Conservation (phyloP, 768 basidiomycete species). For the Pholiota conissans region DNA sequence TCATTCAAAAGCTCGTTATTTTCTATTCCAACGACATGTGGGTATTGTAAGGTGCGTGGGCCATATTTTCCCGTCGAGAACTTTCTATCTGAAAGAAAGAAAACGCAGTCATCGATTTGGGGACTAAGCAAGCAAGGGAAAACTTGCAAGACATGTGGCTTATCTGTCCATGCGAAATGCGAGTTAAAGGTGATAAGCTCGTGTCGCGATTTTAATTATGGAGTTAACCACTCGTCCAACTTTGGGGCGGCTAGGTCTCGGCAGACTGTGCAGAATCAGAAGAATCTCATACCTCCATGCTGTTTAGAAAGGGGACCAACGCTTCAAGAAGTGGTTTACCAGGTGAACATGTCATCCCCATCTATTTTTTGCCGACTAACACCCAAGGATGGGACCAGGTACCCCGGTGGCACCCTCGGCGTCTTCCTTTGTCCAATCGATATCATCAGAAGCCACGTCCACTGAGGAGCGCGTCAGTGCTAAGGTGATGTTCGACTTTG, state of each 20-base stretch:
- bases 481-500: conserved; percentile 73
- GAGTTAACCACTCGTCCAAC: background rate
- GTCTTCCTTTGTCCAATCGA: conserved; percentile 55
- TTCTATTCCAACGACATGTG: conserved; percentile 81
- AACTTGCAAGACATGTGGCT: conserved; percentile 74
- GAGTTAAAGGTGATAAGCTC: conserved; percentile 67
- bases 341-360: conserved; percentile 19
- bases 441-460: conserved; percentile 29
- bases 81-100: conserved; percentile 4
- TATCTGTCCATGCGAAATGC: conserved; percentile 83
- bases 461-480: conserved; percentile 48
- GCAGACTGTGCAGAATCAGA: conserved; percentile 59
- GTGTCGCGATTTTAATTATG: background rate
- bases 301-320: conserved; percentile 23
- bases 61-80: background rate
- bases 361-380: conserved; percentile 9
- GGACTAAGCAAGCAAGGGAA: conserved; percentile 86
- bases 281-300: conserved; percentile 23
- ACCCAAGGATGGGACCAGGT: conserved; percentile 17
- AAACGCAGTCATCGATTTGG: conserved; percentile 75
- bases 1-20: conserved; percentile 84
- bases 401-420: conserved; percentile 39
- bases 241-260: conserved; percentile 51
- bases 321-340: conserved; percentile 24
- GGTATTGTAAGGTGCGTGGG: conserved; percentile 70